Evolutionary conservation across 768 basidiomycete species (phyloP).

Genomic region (Kwoniella sp.): DNA sequence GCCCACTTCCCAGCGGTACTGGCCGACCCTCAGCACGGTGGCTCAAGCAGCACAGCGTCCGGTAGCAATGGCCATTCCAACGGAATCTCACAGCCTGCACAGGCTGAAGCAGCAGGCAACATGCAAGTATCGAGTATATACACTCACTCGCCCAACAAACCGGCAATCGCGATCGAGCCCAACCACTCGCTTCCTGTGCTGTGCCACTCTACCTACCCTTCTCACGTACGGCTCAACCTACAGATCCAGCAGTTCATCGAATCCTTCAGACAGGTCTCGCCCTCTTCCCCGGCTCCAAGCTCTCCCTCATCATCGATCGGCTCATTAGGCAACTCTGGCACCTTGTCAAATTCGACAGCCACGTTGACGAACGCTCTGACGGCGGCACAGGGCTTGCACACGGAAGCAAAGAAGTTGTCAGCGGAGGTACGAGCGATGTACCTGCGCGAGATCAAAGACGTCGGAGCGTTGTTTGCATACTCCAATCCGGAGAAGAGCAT

Average conservation of each 20-base stretch:
- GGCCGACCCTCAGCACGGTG: constrained; percentile 17
- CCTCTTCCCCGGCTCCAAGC: constrained; percentile 53
- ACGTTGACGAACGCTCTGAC: constrained; percentile 43
- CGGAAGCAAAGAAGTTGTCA: constrained; percentile 59
- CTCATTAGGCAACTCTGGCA: constrained; percentile 10
- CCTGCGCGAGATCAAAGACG: constrained; percentile 66
- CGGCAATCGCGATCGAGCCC: not conserved
- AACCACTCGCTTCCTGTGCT: constrained; percentile 24
- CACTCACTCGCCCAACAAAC: not conserved
- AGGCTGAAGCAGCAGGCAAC: not conserved
- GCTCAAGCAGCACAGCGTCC: not conserved
- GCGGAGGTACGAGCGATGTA: constrained; percentile 63
- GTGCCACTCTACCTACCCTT: constrained; percentile 60
- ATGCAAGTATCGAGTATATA: not conserved
- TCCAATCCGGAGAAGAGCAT: constrained; percentile 71
- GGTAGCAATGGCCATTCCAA: constrained; percentile 1
- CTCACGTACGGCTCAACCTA: constrained; percentile 74
- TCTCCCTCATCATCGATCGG: constrained; percentile 66
- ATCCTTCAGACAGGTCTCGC: constrained; percentile 55
- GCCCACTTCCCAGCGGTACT: constrained; percentile 72
- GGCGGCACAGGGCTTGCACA: constrained; percentile 61
- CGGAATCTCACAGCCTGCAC: not conserved
- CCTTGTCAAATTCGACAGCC: not conserved
- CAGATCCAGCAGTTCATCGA: constrained; percentile 85
- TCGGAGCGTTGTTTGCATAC: constrained; percentile 78